Evolutionary conservation across 176 grass and related monocot species (phyloP), one percentile per base, ranked within the genome.

Genomic region (Hsuehochloa calcarea): DNA sequence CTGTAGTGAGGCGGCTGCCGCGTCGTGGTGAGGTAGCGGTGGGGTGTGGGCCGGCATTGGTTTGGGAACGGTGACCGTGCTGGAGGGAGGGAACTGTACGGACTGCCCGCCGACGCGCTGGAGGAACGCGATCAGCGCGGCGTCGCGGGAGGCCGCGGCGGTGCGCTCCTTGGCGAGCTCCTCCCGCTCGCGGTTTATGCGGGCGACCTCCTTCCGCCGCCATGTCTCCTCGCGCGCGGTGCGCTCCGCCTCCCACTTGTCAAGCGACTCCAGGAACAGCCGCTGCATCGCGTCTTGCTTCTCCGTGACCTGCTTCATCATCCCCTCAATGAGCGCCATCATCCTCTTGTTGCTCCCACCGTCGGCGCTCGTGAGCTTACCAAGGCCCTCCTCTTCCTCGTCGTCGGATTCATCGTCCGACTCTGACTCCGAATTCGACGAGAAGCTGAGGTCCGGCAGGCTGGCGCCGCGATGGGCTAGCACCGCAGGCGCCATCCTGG

Each of bases 201-300:
- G 83, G 8, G 95, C 92, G 22, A 89, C 90, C 79, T 97, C 92
- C 85, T 97, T 92, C 45, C 92, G 19, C 25, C 90, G 90, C 95
- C 95, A 97, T 23, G 92, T 92, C 80, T 97, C 95, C 69, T 97
- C 95, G 22, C 92, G 81, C 38, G 90, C 88, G 75, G 92, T 89
- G 85, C 91, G 88, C 58, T 98, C 96, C 76, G 90, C 85, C 68
- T 98, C 96, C 70, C 87, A 68, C 68, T 88, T 95, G 87, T 95
- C 96, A 51, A 98, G 84, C 8, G 83, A 93, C 85, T 98, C 96
- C 63, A 98, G 71, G 86, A 98, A 98, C 51, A 86, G 82, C 59
- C 87, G 87, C 77, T 98, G 93, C 96, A 93, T 92, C 40, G 82
- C 89, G 85, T 95, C 93, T 69, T 98, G 96, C 85, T 91, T 71